Percentiles rank a stretch among this genome's conserved stretches.
Evolutionary conservation across 2,329 filamentous ascomycete genomes (phyloP).

Genomic region (Clonostachys chloroleuca): DNA sequence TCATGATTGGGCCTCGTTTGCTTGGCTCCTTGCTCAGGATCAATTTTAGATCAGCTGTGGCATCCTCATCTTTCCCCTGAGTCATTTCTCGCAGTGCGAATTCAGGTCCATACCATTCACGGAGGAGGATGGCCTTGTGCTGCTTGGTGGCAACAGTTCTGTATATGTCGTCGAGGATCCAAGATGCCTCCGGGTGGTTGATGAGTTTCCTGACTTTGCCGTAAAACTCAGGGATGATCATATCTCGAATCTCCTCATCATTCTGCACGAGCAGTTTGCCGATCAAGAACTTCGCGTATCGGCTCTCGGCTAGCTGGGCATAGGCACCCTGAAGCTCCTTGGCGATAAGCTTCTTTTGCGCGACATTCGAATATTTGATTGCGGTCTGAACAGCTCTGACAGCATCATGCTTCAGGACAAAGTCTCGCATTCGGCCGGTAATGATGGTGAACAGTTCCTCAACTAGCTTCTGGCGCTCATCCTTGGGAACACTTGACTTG

Average conservation of each 20-base stretch:
- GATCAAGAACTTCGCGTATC: conserved; percentile 95
- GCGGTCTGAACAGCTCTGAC: conserved; percentile 96
- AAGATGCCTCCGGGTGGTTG: conserved; percentile 92
- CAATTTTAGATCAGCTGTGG: conserved; percentile 64
- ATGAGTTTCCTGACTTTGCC: conserved; percentile 89
- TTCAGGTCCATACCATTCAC: conserved; percentile 96
- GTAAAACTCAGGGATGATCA: conserved; percentile 93
- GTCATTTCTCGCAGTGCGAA: conserved; percentile 71
- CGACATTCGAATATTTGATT: conserved; percentile 86
- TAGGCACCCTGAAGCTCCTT: conserved; percentile 83
- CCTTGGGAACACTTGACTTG: conserved; percentile 88
- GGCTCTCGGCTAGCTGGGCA: conserved; percentile 81
- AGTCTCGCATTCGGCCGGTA: conserved; percentile 86
- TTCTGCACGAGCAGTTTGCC: conserved; percentile 94
- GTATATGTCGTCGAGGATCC: conserved; percentile 98
- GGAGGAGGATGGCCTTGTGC: conserved; percentile 79
- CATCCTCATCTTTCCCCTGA: conserved; percentile 41
- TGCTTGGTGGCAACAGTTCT: conserved; percentile 78
- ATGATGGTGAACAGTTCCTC: conserved; percentile 89
- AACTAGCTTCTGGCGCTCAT: conserved; percentile 83
- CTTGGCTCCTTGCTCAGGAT: conserved; percentile 77
- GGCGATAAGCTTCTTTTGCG: conserved; percentile 83
- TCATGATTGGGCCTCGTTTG: conserved; percentile 85
- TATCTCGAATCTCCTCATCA: conserved; percentile 78
- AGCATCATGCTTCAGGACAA: conserved; percentile 97